Percentiles rank a stretch among this genome's conserved stretches.
Evolutionary conservation across 495 filamentous ascomycete species (phyloP).

Genomic region (Penicillium cataractarum): DNA sequence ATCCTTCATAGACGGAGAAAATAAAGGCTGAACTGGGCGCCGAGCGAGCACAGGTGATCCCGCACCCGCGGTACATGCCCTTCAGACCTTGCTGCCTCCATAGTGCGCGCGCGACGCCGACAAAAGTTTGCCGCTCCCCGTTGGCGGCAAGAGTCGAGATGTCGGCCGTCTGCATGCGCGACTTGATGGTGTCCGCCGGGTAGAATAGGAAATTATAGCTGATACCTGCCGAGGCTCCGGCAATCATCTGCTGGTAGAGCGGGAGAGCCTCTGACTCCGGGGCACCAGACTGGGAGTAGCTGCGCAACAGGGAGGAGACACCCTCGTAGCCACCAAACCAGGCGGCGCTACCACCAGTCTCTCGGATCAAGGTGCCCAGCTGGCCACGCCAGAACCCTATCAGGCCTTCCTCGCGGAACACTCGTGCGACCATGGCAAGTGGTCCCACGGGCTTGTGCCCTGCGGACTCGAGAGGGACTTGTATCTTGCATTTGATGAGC

Average conservation of each 20-base stretch:
- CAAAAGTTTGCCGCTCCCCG: slow-evolving; percentile 62
- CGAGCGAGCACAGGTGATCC: slow-evolving; percentile 84
- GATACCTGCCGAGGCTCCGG: slow-evolving; percentile 90
- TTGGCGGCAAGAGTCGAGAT: slow-evolving; percentile 44
- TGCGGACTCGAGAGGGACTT: slow-evolving; percentile 63
- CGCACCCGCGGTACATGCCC: slow-evolving; percentile 91
- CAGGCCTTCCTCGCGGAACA: slow-evolving; percentile 80
- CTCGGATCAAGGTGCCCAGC: slow-evolving; percentile 87
- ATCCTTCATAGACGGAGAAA: slow-evolving; percentile 86
- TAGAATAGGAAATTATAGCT: slow-evolving; percentile 96
- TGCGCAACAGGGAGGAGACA: slow-evolving; percentile 65
- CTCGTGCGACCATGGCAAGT: slow-evolving; percentile 66
- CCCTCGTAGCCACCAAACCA: slow-evolving; percentile 98
- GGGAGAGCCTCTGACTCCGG: slow-evolving; percentile 27
- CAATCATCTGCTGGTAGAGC: slow-evolving; percentile 80
- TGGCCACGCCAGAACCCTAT: slow-evolving; percentile 95
- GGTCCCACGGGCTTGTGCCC: slow-evolving; percentile 49
- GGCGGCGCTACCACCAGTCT: slow-evolving; percentile 88
- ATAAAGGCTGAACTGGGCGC: slow-evolving; percentile 97
- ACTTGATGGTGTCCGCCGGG: slow-evolving; percentile 96
- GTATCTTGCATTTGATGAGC: slow-evolving; percentile 98
- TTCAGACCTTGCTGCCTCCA: slow-evolving; percentile 81
- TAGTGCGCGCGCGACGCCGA: slow-evolving; percentile 64
- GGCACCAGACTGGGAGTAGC: slow-evolving; percentile 29
- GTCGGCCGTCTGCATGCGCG: slow-evolving; percentile 89